phyloP scores from a whole-genome alignment of 2,329 filamentous ascomycete genomes.

The Botryotinia globosa region DNA sequence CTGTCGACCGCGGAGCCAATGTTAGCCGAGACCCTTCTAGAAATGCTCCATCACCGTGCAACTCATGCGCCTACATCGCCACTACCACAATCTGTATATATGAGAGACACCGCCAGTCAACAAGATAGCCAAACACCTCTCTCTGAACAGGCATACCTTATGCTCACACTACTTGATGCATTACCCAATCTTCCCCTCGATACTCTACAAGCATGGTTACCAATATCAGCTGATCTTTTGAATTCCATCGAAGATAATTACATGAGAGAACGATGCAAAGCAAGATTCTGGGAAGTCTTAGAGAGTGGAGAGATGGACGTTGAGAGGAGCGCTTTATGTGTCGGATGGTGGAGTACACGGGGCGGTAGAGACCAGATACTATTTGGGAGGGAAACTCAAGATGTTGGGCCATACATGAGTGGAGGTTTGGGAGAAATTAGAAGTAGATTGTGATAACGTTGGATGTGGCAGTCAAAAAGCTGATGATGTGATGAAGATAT shows the following conservation, averaged over 20 bases:
- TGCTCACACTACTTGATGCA: slow-evolving; percentile 63
- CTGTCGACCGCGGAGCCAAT: slow-evolving; percentile 61
- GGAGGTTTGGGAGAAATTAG: slow-evolving; percentile 30
- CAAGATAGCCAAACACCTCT: slow-evolving; percentile 42
- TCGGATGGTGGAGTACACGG: slow-evolving; percentile 64
- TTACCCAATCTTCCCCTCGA: slow-evolving; percentile 58
- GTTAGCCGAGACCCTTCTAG: slow-evolving; percentile 61
- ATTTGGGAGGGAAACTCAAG: slow-evolving; percentile 23
- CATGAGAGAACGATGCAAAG: slow-evolving; percentile 57
- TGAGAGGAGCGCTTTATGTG: slow-evolving; percentile 61
- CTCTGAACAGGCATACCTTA: slow-evolving; percentile 60
- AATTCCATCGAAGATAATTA: slow-evolving; percentile 52
- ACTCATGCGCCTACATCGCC: slow-evolving; percentile 50
- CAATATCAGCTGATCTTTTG: slow-evolving; percentile 58
- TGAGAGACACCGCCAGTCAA: slow-evolving; percentile 35
- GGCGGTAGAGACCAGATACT: slow-evolving; percentile 39
- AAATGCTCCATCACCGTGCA: slow-evolving; percentile 61
- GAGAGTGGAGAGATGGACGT: slow-evolving; percentile 68
- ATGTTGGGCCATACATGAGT: slow-evolving; percentile 35
- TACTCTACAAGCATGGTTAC: slow-evolving; percentile 64
- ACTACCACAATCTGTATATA: slow-evolving; percentile 36
- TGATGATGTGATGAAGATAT: slow-evolving; percentile 7
- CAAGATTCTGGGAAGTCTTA: slow-evolving; percentile 65
- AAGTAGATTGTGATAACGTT: slow-evolving; percentile 31
- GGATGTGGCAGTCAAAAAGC: neutral